phyloP scores from a whole-genome alignment of 2,329 filamentous ascomycete genomes.

The Arthrobotrys entomopaga region DNA sequence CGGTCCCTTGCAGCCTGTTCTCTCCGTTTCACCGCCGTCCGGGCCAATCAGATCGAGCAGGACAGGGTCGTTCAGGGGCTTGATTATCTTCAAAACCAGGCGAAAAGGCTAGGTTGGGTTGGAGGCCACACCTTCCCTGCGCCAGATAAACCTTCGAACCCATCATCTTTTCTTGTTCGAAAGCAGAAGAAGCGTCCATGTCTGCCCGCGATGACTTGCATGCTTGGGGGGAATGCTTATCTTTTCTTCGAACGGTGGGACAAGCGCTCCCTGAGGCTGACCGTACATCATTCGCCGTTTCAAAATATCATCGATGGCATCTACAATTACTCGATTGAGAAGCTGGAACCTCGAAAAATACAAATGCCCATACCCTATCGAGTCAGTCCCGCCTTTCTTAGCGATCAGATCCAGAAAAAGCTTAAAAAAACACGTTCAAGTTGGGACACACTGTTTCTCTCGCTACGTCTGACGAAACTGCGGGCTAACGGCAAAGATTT shows the following conservation, averaged over 20 bases:
- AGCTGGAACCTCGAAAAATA: no score
- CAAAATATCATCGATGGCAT: no score
- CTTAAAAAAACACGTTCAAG: no score
- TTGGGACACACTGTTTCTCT: no score
- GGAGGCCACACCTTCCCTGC: constrained; percentile 31
- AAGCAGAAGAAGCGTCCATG: constrained; percentile 6
- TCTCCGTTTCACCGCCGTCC: not conserved
- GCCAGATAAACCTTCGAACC: not conserved
- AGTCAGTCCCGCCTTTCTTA: no score
- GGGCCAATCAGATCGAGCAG: constrained; percentile 19
- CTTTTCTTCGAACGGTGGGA: not conserved
- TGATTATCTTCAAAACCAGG: constrained; percentile 21
- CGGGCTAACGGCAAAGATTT: no score
- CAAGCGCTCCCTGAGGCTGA: not conserved
- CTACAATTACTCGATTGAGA: no score
- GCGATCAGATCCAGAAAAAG: no score
- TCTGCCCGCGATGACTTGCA: no score
- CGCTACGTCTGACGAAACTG: no score
- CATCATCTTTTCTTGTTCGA: not conserved
- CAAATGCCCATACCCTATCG: no score
- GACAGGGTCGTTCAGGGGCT: constrained; percentile 20
- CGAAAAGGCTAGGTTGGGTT: constrained; percentile 2
- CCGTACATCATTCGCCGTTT: no score
- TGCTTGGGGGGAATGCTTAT: not conserved
- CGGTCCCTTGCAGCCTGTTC: constrained; percentile 41